Percentiles rank a stretch among this genome's conserved stretches.
phyloP scores from a whole-genome alignment of 495 filamentous ascomycete species.

The Aspergillus cristatus region DNA sequence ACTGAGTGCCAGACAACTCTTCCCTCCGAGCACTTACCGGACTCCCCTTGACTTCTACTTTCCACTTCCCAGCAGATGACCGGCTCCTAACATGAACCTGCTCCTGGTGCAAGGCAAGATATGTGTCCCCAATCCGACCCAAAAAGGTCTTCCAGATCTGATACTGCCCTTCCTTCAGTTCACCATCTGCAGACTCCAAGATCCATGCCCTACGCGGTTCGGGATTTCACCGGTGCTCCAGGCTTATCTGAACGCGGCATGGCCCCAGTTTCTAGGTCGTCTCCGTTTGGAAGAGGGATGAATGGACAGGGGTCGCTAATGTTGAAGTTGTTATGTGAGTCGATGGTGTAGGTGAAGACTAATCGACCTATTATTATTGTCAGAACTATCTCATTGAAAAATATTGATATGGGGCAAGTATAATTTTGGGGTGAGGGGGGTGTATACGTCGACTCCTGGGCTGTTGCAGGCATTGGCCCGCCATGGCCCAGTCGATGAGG shows the following conservation, averaged over 20 bases:
- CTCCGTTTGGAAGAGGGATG: slow-evolving; percentile 27
- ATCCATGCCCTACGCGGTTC: slow-evolving; percentile 33
- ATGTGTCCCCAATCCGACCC: slow-evolving; percentile 28
- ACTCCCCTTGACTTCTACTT: slow-evolving; percentile 14
- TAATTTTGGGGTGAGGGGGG: no score
- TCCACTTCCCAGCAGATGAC: neutral
- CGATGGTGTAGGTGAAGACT: slow-evolving; percentile 32
- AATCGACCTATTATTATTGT: slow-evolving; percentile 20
- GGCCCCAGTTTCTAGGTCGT: slow-evolving; percentile 29
- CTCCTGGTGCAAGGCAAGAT: slow-evolving; percentile 26
- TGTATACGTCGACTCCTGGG: no score
- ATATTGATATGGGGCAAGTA: no score
- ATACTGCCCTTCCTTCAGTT: slow-evolving; percentile 6
- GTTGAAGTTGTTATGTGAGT: slow-evolving; percentile 30
- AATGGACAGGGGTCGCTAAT: slow-evolving; percentile 32
- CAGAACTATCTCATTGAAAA: no score
- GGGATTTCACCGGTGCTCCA: slow-evolving; percentile 21
- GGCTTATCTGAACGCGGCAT: slow-evolving; percentile 33
- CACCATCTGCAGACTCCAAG: slow-evolving; percentile 29
- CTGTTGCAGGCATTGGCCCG: no score
- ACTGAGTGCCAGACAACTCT: slow-evolving; percentile 19
- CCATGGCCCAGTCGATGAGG: slow-evolving; percentile 34
- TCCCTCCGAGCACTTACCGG: slow-evolving; percentile 30
- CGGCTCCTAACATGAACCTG: slow-evolving; percentile 12
- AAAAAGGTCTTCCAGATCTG: slow-evolving; percentile 26